Percentiles rank a stretch among this genome's conserved stretches.
Evolutionary conservation across 441 rosid genomes (phyloP).

Genomic region (Kokia cookei): DNA sequence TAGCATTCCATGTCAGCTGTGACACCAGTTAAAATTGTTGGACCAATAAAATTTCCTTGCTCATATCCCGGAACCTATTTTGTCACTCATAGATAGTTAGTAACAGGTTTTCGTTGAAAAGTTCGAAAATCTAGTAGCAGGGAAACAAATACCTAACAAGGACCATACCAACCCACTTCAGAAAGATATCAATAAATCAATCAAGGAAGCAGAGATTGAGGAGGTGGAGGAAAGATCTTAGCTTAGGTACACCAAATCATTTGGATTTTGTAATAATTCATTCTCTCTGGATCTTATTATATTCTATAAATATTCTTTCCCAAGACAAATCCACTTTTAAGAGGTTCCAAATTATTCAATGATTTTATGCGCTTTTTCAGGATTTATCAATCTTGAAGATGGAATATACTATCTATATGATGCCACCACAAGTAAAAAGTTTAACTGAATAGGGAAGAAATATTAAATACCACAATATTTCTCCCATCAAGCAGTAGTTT

Average conservation of each 20-base stretch:
- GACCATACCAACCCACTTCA: not conserved
- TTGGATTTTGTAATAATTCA: not conserved
- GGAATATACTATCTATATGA: not conserved
- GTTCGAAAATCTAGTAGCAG: not conserved
- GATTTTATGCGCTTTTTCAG: not conserved
- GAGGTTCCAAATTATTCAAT: not conserved
- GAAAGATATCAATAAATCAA: not conserved
- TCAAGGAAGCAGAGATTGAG: not conserved
- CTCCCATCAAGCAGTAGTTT: constrained; percentile 81
- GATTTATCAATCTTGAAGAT: not conserved
- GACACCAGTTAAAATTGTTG: constrained; percentile 78
- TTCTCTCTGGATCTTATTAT: not conserved
- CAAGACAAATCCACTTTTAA: not conserved
- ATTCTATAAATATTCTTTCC: not conserved
- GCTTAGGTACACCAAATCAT: not conserved
- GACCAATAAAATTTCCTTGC: constrained; percentile 85
- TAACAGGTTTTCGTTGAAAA: not conserved
- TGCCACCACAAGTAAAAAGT: not conserved
- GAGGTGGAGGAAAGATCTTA: not conserved
- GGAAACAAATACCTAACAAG: constrained; percentile 7
- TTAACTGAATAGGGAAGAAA: not conserved
- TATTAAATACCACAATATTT: constrained; percentile 53
- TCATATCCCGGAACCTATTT: constrained; percentile 84
- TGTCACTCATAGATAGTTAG: constrained; percentile 9
- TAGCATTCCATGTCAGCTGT: constrained; percentile 90